Percentiles rank a stretch among this genome's conserved stretches.
Conservation (phyloP, 768 basidiomycete species). For the Podaxis mareebaensis region DNA sequence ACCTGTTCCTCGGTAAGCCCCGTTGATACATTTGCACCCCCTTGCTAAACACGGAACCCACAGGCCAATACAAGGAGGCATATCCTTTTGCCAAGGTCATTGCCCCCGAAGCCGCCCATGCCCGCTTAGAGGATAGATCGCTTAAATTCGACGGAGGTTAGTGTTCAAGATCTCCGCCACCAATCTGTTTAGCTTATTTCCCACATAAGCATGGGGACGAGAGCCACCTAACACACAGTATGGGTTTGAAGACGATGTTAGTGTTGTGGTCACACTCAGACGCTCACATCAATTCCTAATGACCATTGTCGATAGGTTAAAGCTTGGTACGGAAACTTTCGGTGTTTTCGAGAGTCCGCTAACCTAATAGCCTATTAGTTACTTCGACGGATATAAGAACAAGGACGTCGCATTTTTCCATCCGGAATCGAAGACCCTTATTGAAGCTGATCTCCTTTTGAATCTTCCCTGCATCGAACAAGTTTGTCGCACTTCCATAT, state of each 20-base stretch:
- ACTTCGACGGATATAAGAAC: conserved; percentile 70
- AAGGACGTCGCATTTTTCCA: conserved; percentile 88
- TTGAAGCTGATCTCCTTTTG: conserved; percentile 82
- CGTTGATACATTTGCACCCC: neutral
- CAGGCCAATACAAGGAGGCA: conserved; percentile 64
- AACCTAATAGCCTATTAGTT: conserved; percentile 37
- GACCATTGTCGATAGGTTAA: conserved; percentile 37
- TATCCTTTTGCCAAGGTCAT: conserved; percentile 74
- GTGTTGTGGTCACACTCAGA: conserved; percentile 2
- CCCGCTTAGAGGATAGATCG: conserved; percentile 51
- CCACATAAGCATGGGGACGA: conserved; percentile 52
- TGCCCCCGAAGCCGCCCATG: conserved; percentile 57
- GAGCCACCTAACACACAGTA: conserved; percentile 65
- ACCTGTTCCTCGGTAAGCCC: conserved; percentile 54
- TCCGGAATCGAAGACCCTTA: conserved; percentile 62
- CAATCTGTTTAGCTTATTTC: conserved; percentile 6
- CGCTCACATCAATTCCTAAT: neutral
- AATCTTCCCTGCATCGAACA: conserved; percentile 83
- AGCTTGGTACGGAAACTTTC: conserved; percentile 40
- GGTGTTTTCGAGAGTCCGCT: neutral
- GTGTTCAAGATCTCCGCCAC: conserved; percentile 18
- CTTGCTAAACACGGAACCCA: neutral
- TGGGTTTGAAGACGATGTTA: conserved; percentile 73
- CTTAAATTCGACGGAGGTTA: conserved; percentile 65
- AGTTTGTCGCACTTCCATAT: conserved; percentile 29